Percentiles rank a stretch among this genome's conserved stretches.
These are phyloP conservation scores for Cicer arietinum DNA, from an alignment of 306 rosid species.

Conservation along the genomic window DNA sequence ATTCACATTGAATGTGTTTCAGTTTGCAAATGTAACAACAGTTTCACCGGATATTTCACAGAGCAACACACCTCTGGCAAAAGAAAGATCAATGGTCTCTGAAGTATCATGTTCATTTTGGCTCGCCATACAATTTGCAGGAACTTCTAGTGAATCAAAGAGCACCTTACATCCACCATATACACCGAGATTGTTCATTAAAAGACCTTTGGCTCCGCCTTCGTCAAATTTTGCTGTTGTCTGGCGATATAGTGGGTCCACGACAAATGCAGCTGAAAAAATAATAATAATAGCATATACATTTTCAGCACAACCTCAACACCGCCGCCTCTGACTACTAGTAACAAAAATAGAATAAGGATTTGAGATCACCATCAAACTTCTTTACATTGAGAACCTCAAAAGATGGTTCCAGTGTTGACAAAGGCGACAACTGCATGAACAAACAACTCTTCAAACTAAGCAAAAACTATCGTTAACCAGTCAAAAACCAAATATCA, in stretches of 20 bases:
- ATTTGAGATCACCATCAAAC: constrained; percentile 80
- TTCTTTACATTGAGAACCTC: constrained; percentile 90
- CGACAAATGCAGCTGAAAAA: constrained; percentile 87
- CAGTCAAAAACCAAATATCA: constrained; percentile 14
- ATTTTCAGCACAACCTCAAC: constrained; percentile 43
- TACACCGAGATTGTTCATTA: constrained; percentile 91
- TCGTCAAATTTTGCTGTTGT: constrained; percentile 96
- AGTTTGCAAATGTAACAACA: constrained; percentile 36
- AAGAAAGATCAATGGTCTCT: constrained; percentile 80
- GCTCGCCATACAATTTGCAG: constrained; percentile 63
- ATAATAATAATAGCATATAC: constrained; percentile 21
- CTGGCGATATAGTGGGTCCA: constrained; percentile 96
- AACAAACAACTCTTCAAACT: constrained; percentile 44
- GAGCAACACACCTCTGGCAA: constrained; percentile 75
- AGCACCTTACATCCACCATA: constrained; percentile 87
- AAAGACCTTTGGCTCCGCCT: constrained; percentile 98
- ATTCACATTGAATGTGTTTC: constrained; percentile 35
- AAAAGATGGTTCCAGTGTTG: constrained; percentile 89
- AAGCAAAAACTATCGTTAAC: constrained; percentile 29
- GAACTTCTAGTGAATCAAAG: constrained; percentile 89
- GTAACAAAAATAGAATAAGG: constrained; percentile 38
- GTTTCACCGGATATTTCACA: constrained; percentile 37
- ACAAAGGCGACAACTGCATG: constrained; percentile 87
- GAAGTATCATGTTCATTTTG: constrained; percentile 63
- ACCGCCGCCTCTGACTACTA: constrained; percentile 35